phyloP scores from a whole-genome alignment of 805 yeast genomes.

The Tetrapisispora taiwanensis region DNA sequence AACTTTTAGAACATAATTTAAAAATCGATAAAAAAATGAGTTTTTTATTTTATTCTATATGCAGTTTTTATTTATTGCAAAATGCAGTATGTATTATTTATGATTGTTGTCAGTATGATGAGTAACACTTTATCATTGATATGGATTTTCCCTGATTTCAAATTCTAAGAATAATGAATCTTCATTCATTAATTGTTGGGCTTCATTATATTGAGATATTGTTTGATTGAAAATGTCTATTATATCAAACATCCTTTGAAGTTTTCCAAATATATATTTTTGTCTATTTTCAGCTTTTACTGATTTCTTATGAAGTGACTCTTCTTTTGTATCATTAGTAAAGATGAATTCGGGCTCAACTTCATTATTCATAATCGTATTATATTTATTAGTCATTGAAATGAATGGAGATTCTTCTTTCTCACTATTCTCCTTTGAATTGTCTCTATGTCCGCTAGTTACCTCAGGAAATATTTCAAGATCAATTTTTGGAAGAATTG shows the following conservation, averaged over 20 bases:
- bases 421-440: background rate
- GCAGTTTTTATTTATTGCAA: no score
- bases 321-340: background rate
- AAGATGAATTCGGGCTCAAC: background rate
- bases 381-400: no score
- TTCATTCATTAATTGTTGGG: constrained; percentile 8
- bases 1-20: no score
- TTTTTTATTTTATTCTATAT: no score
- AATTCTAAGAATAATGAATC: constrained; percentile 14
- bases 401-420: background rate
- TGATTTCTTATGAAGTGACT: background rate
- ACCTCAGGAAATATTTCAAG: background rate
- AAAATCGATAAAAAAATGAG: no score
- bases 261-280: constrained; percentile 10
- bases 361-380: background rate
- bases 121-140: background rate
- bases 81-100: no score
- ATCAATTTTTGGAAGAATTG: background rate
- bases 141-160: constrained; percentile 9
- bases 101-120: no score
- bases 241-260: constrained; percentile 8
- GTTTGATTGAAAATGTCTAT: constrained; percentile 16
- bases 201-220: constrained; percentile 11
- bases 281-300: background rate
- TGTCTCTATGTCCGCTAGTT: background rate